A percentile compares a stretch with the other conserved stretches of the same genome.
phyloP scores from a whole-genome alignment of 345 rosid species.

The Luvunga scandens region DNA sequence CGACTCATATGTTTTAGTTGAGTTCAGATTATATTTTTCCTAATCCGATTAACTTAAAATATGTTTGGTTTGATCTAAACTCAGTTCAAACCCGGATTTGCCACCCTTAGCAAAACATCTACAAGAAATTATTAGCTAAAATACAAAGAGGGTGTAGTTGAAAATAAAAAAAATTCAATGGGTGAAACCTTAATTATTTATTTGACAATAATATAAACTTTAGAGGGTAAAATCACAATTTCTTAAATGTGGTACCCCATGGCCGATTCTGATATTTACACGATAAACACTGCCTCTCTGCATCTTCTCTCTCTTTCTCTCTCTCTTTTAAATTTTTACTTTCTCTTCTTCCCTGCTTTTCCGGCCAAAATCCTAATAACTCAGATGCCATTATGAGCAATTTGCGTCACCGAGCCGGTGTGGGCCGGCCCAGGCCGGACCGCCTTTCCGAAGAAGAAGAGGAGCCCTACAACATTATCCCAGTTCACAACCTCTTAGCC shows the following conservation, averaged over 20 bases:
- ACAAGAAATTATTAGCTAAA: not conserved
- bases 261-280: not conserved
- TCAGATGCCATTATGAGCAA: conserved; percentile 20
- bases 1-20: no score
- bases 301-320: not conserved
- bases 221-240: not conserved
- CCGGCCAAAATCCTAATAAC: not conserved
- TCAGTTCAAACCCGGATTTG: no score
- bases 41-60: no score
- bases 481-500: conserved; percentile 87
- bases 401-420: conserved; percentile 42
- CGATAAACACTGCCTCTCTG: not conserved
- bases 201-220: not conserved
- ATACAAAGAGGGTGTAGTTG: not conserved
- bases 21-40: no score
- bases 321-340: not conserved
- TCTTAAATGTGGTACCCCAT: not conserved
- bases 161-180: not conserved
- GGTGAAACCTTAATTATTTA: not conserved
- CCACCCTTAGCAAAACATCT: no score
- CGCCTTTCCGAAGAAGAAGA: conserved; percentile 25
- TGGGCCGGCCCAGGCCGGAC: conserved; percentile 21
- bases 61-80: no score
- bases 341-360: not conserved
- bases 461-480: conserved; percentile 78